phyloP scores from a whole-genome alignment of 345 rosid species.

The Populus alba region DNA sequence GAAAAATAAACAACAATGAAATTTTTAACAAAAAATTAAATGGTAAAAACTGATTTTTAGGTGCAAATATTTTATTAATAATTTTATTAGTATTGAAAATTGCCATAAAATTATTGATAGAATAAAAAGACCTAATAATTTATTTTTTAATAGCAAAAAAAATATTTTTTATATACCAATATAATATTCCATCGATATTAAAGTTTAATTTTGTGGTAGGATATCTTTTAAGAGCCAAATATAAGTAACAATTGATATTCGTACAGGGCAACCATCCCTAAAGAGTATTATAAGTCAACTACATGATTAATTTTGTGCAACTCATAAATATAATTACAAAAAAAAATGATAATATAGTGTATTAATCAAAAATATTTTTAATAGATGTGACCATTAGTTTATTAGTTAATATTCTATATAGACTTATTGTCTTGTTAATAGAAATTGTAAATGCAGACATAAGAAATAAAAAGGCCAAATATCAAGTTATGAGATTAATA shows the following conservation, averaged over 20 bases:
- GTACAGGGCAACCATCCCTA: conserved; percentile 4
- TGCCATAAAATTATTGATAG: too few relatives aligned
- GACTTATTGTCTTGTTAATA: background rate
- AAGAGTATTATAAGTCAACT: background rate
- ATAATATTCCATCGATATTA: too few relatives aligned
- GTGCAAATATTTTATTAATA: too few relatives aligned
- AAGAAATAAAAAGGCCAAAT: background rate
- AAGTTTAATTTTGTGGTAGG: too few relatives aligned
- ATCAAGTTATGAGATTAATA: background rate
- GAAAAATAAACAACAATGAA: too few relatives aligned
- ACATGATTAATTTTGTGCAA: background rate
- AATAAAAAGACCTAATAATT: too few relatives aligned
- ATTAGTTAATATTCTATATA: background rate
- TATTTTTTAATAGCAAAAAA: too few relatives aligned
- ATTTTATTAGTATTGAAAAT: too few relatives aligned
- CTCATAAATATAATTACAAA: too few relatives aligned
- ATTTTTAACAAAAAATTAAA: too few relatives aligned
- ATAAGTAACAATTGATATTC: conserved; percentile 20
- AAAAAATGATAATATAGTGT: background rate
- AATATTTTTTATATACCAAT: too few relatives aligned
- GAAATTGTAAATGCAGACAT: background rate
- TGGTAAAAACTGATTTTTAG: too few relatives aligned
- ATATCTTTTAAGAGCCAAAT: background rate
- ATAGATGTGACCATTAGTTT: background rate
- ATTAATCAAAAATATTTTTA: background rate